A percentile compares a stretch with the other conserved stretches of the same genome.
Conservation (phyloP, 2,329 filamentous ascomycete genomes). For the Fusarium pseudoanthophilum region DNA sequence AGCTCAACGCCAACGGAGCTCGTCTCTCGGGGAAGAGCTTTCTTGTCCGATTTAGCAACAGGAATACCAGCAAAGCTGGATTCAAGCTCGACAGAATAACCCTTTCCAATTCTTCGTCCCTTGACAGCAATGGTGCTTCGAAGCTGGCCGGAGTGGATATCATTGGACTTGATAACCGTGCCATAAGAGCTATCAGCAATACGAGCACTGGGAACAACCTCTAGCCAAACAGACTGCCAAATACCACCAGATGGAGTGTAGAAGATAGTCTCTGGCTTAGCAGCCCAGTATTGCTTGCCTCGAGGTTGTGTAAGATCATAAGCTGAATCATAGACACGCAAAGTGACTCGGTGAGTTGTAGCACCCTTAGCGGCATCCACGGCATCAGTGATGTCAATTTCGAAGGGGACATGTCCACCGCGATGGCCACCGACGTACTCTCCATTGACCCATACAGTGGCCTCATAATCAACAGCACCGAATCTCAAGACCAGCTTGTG, state of each 20-base stretch:
- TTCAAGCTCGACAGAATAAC: slow-evolving; percentile 63
- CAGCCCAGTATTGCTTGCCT: slow-evolving; percentile 75
- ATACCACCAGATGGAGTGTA: slow-evolving; percentile 68
- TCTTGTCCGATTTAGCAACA: slow-evolving; percentile 57
- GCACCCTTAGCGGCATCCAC: slow-evolving; percentile 43
- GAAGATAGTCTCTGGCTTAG: slow-evolving; percentile 69
- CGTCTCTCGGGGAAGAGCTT: slow-evolving; percentile 60
- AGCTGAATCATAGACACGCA: slow-evolving; percentile 72
- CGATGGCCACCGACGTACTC: slow-evolving; percentile 63
- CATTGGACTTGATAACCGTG: slow-evolving; percentile 65
- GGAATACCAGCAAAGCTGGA: slow-evolving; percentile 60
- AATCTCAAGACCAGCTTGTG: slow-evolving; percentile 64
- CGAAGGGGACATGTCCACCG: slow-evolving; percentile 69
- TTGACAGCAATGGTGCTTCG: slow-evolving; percentile 61
- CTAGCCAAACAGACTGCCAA: slow-evolving; percentile 68
- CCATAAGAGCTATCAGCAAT: slow-evolving; percentile 67
- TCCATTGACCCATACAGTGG: slow-evolving; percentile 66
- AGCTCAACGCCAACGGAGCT: slow-evolving; percentile 60
- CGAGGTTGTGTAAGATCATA: slow-evolving; percentile 72
- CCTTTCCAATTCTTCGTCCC: slow-evolving; percentile 59
- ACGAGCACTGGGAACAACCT: slow-evolving; percentile 62
- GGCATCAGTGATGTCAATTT: slow-evolving; percentile 67
- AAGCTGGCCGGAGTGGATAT: slow-evolving; percentile 63
- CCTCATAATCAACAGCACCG: slow-evolving; percentile 71
- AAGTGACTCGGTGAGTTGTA: slow-evolving; percentile 56